Conservation (phyloP, 2,329 filamentous ascomycete genomes). For the Trichoderma asperellum region DNA sequence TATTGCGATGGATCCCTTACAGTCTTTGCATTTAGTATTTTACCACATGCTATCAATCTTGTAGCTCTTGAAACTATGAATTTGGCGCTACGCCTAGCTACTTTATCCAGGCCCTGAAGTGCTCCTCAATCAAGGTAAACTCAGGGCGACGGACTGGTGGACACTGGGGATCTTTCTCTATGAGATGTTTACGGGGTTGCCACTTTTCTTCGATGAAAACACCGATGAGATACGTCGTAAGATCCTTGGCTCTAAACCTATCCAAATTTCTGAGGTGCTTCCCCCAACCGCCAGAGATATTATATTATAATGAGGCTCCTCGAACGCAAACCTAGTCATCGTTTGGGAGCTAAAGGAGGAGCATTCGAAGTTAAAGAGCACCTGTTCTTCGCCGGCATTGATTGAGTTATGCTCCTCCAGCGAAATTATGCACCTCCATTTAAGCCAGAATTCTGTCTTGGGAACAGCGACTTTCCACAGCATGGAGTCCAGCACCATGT, state of each 20-base stretch:
- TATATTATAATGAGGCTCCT: slow-evolving; percentile 2
- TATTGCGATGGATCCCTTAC: no score
- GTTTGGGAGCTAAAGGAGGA: background rate
- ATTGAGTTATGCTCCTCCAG: slow-evolving; percentile 8
- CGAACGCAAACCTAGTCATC: slow-evolving; percentile 1
- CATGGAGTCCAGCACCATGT: background rate
- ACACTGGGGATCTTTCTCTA: slow-evolving; percentile 86
- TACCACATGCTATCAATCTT: no score
- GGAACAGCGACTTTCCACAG: background rate
- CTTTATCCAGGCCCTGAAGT: slow-evolving; percentile 83
- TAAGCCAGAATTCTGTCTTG: slow-evolving; percentile 1
- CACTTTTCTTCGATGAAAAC: slow-evolving; percentile 77
- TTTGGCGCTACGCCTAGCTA: no score
- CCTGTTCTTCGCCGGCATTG: slow-evolving; percentile 23
- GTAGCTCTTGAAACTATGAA: no score
- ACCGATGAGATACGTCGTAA: background rate
- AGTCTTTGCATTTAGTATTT: no score
- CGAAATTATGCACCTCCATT: slow-evolving; percentile 15
- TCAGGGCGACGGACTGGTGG: slow-evolving; percentile 93
- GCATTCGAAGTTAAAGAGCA: slow-evolving; percentile 15
- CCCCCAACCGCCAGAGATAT: background rate
- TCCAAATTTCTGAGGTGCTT: background rate
- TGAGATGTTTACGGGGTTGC: slow-evolving; percentile 88
- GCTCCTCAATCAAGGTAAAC: slow-evolving; percentile 81
- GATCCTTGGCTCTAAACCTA: background rate